phyloP scores from a whole-genome alignment of 225 moss, liverwort and hornwort species.

The Physcomitrium patens region DNA sequence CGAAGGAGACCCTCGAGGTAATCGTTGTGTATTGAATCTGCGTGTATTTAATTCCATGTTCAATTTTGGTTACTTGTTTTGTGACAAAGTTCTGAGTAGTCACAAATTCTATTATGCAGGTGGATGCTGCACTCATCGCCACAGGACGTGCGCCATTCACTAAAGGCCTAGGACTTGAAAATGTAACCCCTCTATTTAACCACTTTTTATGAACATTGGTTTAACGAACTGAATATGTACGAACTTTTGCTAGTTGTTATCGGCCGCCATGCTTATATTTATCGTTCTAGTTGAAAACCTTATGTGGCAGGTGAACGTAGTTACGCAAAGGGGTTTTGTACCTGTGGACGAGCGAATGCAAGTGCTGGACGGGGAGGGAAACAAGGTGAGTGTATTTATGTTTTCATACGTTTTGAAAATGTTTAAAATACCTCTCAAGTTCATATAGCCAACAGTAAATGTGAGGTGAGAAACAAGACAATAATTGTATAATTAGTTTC shows the following conservation, averaged over 20 bases:
- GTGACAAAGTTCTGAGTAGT: conserved; percentile 12
- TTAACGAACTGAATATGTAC: neutral
- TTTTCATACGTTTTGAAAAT: conserved; percentile 5
- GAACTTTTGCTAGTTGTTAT: conserved; percentile 5
- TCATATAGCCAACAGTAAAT: neutral
- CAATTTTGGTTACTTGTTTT: neutral
- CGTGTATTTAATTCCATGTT: neutral
- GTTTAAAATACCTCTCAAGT: neutral
- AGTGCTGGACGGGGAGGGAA: conserved; percentile 69
- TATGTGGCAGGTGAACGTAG: conserved; percentile 70
- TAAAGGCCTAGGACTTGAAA: conserved; percentile 88
- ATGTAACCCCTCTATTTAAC: conserved; percentile 43
- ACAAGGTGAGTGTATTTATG: conserved; percentile 48
- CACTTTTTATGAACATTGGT: neutral
- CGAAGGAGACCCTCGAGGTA: conserved; percentile 84
- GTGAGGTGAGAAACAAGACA: neutral
- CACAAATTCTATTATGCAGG: conserved; percentile 47
- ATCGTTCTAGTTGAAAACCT: conserved; percentile 1
- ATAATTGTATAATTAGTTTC: neutral
- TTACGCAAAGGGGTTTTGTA: conserved; percentile 80
- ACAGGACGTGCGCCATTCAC: conserved; percentile 91
- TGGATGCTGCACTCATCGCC: conserved; percentile 95
- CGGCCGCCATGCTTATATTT: neutral
- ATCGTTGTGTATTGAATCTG: neutral
- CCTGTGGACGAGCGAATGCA: conserved; percentile 83